Evolutionary conservation across 177 flowering plant species (phyloP).

Genomic region (Telopea speciosissima): DNA sequence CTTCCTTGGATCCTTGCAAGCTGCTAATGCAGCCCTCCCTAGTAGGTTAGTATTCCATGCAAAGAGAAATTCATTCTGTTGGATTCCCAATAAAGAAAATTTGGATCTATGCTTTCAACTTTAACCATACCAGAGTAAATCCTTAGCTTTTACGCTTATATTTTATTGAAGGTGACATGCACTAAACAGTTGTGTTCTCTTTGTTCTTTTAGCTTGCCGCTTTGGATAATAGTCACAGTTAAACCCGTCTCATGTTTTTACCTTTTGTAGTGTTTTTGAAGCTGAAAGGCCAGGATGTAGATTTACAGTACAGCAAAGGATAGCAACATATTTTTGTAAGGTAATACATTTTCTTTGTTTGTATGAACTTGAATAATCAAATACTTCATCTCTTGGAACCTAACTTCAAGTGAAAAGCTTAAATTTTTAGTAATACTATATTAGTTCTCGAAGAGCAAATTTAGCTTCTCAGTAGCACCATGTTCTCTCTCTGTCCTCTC

Average conservation of each 20-base stretch:
- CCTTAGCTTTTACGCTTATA: not conserved
- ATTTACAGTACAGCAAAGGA: constrained; percentile 56
- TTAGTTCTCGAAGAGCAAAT: too few species aligned
- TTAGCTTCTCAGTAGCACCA: too few species aligned
- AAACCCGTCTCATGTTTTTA: too few species aligned
- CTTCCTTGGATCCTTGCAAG: constrained; percentile 23
- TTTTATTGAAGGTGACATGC: not conserved
- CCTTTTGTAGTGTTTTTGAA: constrained; percentile 70
- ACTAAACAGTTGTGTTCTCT: too few species aligned
- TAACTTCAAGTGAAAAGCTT: too few species aligned
- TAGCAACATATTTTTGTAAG: constrained; percentile 78
- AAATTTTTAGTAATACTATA: too few species aligned
- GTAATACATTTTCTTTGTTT: constrained; percentile 27
- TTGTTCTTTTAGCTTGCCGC: not conserved
- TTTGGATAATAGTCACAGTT: not conserved
- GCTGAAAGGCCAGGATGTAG: constrained; percentile 78
- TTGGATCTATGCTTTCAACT: not conserved
- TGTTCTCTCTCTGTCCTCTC: too few species aligned
- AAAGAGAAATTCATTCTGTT: not conserved
- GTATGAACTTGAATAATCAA: too few species aligned
- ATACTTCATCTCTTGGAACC: too few species aligned
- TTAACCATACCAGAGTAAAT: not conserved
- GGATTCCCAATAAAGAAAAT: not conserved
- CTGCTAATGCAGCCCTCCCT: constrained; percentile 42
- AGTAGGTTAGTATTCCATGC: constrained; percentile 40